These are phyloP conservation scores for Cystofilobasidium macerans DNA, from an alignment of 768 basidiomycete species.

Conservation along the genomic window DNA sequence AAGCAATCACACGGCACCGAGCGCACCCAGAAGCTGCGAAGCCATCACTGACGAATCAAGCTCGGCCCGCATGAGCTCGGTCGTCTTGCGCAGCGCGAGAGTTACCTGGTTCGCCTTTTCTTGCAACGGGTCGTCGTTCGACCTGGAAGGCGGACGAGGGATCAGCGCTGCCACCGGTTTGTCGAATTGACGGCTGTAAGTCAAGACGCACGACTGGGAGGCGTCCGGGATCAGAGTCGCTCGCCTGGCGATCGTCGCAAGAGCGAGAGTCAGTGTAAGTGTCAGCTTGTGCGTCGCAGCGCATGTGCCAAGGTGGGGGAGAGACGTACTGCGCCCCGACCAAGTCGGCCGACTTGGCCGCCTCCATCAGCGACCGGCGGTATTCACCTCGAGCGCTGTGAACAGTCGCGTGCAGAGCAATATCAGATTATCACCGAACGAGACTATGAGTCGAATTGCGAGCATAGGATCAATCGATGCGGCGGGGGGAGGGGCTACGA, in stretches of 20 bases:
- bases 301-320: background rate
- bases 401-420: too few relatives aligned
- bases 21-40: constrained; percentile 67
- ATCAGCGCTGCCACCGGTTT: background rate
- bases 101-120: constrained; percentile 82
- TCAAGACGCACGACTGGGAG: background rate
- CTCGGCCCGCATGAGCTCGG: constrained; percentile 78
- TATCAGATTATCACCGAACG: constrained; percentile 61
- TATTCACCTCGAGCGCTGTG: constrained; percentile 31
- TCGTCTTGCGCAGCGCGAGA: constrained; percentile 70
- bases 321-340: constrained; percentile 3
- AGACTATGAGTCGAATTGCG: constrained; percentile 60
- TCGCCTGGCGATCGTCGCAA: constrained; percentile 26
- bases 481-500: background rate
- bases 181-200: background rate
- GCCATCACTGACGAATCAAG: constrained; percentile 79
- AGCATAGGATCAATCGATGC: constrained; percentile 58
- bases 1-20: background rate
- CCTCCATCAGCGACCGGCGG: constrained; percentile 23
- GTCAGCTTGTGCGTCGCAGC: too few relatives aligned
- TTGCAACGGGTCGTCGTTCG: constrained; percentile 74
- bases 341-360: constrained; percentile 2
- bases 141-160: background rate
- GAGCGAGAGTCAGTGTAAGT: constrained; percentile 37
- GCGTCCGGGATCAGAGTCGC: constrained; percentile 11